A percentile compares a stretch with the other conserved stretches of the same genome.
These are phyloP conservation scores for Pseudogymnoascus sp. DNA, from an alignment of 2,329 filamentous ascomycete genomes.

Conservation along the genomic window DNA sequence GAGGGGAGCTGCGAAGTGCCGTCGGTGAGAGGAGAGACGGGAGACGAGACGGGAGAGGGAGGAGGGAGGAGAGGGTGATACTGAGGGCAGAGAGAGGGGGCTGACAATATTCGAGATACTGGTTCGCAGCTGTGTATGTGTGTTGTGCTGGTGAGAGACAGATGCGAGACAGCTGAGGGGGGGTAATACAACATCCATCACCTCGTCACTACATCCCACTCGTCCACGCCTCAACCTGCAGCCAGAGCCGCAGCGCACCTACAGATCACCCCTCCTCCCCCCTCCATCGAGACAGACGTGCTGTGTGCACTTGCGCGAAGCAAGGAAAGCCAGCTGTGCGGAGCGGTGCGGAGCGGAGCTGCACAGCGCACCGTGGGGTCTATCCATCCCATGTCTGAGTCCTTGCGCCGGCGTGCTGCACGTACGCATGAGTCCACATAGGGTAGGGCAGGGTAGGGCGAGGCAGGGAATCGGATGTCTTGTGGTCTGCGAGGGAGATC, in stretches of 20 bases:
- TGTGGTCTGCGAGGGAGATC: background rate
- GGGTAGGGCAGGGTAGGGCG: background rate
- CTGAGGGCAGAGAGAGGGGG: background rate
- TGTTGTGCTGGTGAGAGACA: background rate
- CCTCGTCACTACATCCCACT: background rate
- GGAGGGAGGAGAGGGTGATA: background rate
- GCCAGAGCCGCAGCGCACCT: background rate
- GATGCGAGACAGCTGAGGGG: background rate
- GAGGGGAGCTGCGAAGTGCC: background rate
- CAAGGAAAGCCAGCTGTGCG: background rate
- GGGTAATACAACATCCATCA: constrained; percentile 4
- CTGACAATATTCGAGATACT: background rate
- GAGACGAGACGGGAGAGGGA: too few species aligned
- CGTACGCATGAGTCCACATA: constrained; percentile 6
- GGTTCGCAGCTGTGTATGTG: background rate
- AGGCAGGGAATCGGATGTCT: background rate
- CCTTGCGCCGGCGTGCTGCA: background rate
- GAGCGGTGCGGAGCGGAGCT: constrained; percentile 2
- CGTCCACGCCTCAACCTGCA: background rate
- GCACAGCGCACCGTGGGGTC: constrained; percentile 6
- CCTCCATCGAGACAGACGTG: background rate
- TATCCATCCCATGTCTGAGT: constrained; percentile 2
- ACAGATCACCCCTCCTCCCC: background rate
- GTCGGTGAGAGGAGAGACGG: background rate
- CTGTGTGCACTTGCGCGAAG: background rate